Conservation (phyloP, 1,284 basidiomycete genomes). For the Uromyces viciae-fabae region DNA sequence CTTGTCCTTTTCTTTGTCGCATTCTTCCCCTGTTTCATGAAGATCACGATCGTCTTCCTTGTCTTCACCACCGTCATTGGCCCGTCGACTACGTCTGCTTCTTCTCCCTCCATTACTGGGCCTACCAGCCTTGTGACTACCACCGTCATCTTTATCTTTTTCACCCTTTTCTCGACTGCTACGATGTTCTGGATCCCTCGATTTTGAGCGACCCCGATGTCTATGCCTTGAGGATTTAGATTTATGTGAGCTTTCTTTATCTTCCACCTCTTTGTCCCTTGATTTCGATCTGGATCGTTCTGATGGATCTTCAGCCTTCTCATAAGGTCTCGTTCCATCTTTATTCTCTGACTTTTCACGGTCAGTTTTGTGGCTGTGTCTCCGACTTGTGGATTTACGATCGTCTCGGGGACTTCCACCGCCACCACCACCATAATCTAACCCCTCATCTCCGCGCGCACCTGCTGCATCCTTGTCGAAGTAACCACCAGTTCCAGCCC, state of each 20-base stretch:
- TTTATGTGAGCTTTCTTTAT: constrained; percentile 26
- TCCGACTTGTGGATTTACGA: constrained; percentile 33
- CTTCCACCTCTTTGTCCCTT: constrained; percentile 40
- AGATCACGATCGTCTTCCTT: constrained; percentile 20
- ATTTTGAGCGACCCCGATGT: constrained; percentile 39
- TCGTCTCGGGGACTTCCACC: constrained; percentile 35
- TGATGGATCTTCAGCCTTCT: constrained; percentile 15
- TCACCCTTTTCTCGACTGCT: constrained; percentile 40
- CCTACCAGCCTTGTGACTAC: constrained; percentile 3
- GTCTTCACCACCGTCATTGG: constrained; percentile 1
- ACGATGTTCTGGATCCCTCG: constrained; percentile 38
- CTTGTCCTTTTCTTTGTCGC: constrained; percentile 27
- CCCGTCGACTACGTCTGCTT: constrained; percentile 39
- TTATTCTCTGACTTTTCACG: constrained; percentile 28
- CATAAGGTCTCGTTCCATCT: neutral
- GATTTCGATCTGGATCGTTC: constrained; percentile 40
- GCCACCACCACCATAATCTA: constrained; percentile 41
- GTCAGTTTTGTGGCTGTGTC: constrained; percentile 36
- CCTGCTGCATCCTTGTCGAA: constrained; percentile 44
- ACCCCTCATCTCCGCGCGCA: constrained; percentile 36
- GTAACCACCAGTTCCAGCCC: constrained; percentile 18
- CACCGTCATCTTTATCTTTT: constrained; percentile 38
- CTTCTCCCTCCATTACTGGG: constrained; percentile 19
- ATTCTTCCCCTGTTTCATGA: constrained; percentile 22
- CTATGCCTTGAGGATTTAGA: constrained; percentile 20